Base-by-base conservation (phyloP, 176 grass and related monocot genomes). In the Eragrostis nindensis region DNA sequence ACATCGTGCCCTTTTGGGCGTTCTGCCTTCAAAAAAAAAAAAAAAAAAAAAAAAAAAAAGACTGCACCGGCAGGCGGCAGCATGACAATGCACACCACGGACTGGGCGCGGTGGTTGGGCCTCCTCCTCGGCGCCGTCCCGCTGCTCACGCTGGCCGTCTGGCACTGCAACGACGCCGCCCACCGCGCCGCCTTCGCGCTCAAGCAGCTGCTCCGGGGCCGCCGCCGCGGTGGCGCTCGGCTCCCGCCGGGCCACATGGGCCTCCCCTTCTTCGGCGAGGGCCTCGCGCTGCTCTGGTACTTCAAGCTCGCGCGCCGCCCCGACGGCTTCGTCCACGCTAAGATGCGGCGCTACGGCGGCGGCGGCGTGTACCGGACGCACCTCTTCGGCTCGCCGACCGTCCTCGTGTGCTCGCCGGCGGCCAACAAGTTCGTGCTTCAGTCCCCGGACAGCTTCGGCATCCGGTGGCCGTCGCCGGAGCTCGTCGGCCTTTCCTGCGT, bases 201-300 rank as follows among this genome's bases (percentile, higher is more conserved):
- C 25, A 61, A 4, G 42, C 42, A 44, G 42, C 8, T 8, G 42
- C 8, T 8, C 3, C 42, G 18, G n/a, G n/a, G n/a, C n/a, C 17
- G 52, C 21, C 39, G 55, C 8, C n/a, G n/a, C 1, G 21, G 2
- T 1, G 9, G 19, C 25, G 18, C 16, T 6, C 32, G 47, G 29
- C 75, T 89, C 65, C 87, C 87, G 19, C 87, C 82, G 14, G 87
- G 82, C 16, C 87, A 85, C 76, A 81, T 85, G 82, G 87, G 87
- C 49, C 67, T 89, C 21, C 81, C 87, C 3, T 84, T 89, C 62
- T 5, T 89, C 30, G 75, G 81, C 30, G 87, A 89, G 82, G 76
- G 54, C 12, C 65, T 71, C 54, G 3, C 43, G 27, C 59, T 85
- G 13, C 63, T 77, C 32, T 89, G 87, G 78, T 73, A 89, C 87